Conservation (phyloP, 2,329 filamentous ascomycete genomes). For the Cladosporium sphaerospermum region DNA sequence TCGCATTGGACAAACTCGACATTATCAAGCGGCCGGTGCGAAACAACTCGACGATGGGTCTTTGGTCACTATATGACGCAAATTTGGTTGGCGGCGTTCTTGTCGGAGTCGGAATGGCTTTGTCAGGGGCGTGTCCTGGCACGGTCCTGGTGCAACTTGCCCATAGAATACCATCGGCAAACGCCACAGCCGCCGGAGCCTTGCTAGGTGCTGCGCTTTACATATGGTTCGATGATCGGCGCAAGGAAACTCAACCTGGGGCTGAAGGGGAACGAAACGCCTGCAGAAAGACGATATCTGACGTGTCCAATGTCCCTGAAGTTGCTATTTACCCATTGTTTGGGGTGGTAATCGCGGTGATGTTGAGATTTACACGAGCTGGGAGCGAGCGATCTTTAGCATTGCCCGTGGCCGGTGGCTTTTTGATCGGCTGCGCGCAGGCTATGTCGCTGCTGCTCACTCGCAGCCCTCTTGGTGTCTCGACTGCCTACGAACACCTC, state of each 20-base stretch:
- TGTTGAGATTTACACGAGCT: neutral
- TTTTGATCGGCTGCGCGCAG: constrained; percentile 55
- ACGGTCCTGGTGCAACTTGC: constrained; percentile 58
- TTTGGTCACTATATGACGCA: constrained; percentile 53
- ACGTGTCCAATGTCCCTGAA: constrained; percentile 3
- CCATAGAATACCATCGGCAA: constrained; percentile 44
- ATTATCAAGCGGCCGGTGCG: constrained; percentile 35
- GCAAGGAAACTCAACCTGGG: neutral
- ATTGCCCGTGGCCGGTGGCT: constrained; percentile 42
- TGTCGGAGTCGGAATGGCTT: constrained; percentile 60
- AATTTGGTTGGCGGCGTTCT: constrained; percentile 59
- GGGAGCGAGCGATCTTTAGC: neutral
- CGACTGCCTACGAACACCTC: constrained; percentile 25
- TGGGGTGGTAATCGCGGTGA: neutral
- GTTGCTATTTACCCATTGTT: neutral
- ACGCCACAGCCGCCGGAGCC: constrained; percentile 37
- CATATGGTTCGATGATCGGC: neutral
- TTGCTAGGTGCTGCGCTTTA: constrained; percentile 43
- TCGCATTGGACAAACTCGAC: constrained; percentile 1
- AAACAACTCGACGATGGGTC: constrained; percentile 45
- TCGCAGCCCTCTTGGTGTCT: constrained; percentile 53
- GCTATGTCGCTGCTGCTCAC: constrained; percentile 50
- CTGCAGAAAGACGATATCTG: constrained; percentile 2
- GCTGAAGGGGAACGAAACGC: neutral
- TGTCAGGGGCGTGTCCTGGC: constrained; percentile 60